Base-by-base conservation (phyloP, 148 eudicot species). In the Cornus controversa region DNA sequence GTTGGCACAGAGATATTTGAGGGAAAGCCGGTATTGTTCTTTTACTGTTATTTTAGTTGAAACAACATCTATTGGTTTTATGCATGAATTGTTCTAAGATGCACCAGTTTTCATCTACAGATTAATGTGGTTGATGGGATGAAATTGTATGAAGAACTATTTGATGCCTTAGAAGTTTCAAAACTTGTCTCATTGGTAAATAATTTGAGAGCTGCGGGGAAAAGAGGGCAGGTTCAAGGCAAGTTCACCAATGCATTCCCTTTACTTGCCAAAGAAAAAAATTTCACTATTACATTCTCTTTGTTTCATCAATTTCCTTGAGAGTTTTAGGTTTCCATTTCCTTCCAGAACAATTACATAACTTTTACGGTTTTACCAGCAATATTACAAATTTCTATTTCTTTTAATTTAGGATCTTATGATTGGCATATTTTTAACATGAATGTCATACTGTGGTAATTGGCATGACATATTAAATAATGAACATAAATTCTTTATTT, bases 151-250 rank as follows among this genome's bases (percentile, higher is more conserved):
- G 84, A 86, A 70, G 84, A 83, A 40, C 64, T 89, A 22, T 64
- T 86, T 69, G 81, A 82, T 75, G 79, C 64, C 25, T 76, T 86
- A 15, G 89, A 83, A 79, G 86, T 89, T 68, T 79, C 84, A 23
- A 83, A 86, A 73, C 75, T 89, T 54, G 73, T 76, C 75, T 72
- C 75, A 45, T 63, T 85, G 78, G 86, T 84, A 10, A 89, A 86
- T 83, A 89, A 89, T 79, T 69, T 89, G 83, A 84, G 88, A 80
- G 80, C 80, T 60, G 79, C 91, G 13, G 91, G 91, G 54, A 86
- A 58, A 76, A 67, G 77, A 65, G 91, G 89, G 74, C 83, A 84
- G 69, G 79, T 86, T 67, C 88, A 75, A 89, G 91, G 91, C 81
- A 86, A 79, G 82, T 75, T 69, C 37, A 45, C 42, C 8, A 40